phyloP scores from a whole-genome alignment of 1,284 basidiomycete species.

The Mycosarcoma mackinlayi region DNA sequence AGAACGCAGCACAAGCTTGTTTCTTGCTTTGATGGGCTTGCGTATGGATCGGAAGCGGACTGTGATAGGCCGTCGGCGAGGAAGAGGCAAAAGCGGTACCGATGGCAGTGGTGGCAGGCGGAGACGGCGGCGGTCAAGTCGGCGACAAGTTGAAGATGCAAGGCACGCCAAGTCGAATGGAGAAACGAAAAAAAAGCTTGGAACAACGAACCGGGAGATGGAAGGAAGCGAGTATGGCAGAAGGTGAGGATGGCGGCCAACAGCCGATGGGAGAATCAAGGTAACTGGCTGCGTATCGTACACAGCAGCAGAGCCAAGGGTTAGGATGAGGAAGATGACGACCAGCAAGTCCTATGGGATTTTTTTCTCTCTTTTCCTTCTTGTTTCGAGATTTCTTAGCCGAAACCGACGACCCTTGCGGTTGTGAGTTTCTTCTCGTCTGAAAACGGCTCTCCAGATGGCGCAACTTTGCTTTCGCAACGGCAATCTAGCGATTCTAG shows the following conservation, averaged over 20 bases:
- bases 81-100: slow-evolving; percentile 1
- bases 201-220: background rate
- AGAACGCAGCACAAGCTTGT: background rate
- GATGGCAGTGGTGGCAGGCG: slow-evolving; percentile 1
- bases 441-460: background rate
- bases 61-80: slow-evolving; percentile 11
- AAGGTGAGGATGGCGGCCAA: no score
- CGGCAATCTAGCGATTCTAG: slow-evolving; percentile 2
- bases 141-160: background rate
- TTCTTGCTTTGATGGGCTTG: background rate
- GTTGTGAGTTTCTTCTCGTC: slow-evolving; percentile 5
- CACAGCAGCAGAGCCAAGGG: no score
- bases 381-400: no score
- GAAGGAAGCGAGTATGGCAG: no score
- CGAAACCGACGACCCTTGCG: slow-evolving; percentile 34
- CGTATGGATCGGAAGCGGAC: background rate
- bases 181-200: background rate
- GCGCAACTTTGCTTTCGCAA: background rate
- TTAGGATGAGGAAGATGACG: background rate
- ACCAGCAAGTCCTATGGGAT: background rate
- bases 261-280: no score
- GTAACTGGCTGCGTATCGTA: no score
- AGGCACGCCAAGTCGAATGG: background rate
- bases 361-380: background rate
- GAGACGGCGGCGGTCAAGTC: slow-evolving; percentile 1